Base-by-base conservation (phyloP, 2,329 filamentous ascomycete species). In the Pestalotiopsis fici region DNA sequence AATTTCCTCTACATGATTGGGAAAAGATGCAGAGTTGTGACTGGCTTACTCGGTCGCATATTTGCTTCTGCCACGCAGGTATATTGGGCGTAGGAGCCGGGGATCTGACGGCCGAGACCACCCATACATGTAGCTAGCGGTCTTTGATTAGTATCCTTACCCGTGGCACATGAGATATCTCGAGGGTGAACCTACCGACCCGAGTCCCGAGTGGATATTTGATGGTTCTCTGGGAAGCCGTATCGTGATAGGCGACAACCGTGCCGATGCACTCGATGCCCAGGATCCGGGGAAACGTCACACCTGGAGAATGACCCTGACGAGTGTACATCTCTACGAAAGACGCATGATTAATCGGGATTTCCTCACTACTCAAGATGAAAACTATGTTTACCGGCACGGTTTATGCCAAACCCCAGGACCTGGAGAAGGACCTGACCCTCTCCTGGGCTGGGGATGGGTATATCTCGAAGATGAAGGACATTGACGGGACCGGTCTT, bases 11-110 rank as follows among this genome's bases (percentile, higher is more conserved):
- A n/a, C 18, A 5, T 18, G 4, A 11, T 7, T 50, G 7, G 18
- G 1, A 50, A n/a, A n/a, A 2, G 18, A 15, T 18, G 18, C 3
- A 9, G 3, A 21, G 9, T 6, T 6, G 39, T 7, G 9, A 9
- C 3, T n/a, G 18, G 2, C 43, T 50, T 50, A 50, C 43, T 57
- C 6, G 55, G 55, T 15, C 81, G 80, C 9, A 82, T 77, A 67
- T 85, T 80, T 12, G 66, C 69, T 2, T 75, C 79, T 0, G 81
- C 78, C 5, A 84, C 82, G 67, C 78, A 81, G 1, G 78, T 80
- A 66, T 83, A 86, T 72, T 86, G 82, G 3, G 83, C 83, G 69
- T 86, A 86, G 0, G 82, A 82, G 9, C 84, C 84, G 69, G 85
- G 80, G 65, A 84, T 83, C 18, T 74, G 72, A 6, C 83, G 71